Evolutionary conservation across 164 flowering plant genomes (phyloP), one percentile per base, ranked within the genome.

Genomic region (Vitis amurensis): DNA sequence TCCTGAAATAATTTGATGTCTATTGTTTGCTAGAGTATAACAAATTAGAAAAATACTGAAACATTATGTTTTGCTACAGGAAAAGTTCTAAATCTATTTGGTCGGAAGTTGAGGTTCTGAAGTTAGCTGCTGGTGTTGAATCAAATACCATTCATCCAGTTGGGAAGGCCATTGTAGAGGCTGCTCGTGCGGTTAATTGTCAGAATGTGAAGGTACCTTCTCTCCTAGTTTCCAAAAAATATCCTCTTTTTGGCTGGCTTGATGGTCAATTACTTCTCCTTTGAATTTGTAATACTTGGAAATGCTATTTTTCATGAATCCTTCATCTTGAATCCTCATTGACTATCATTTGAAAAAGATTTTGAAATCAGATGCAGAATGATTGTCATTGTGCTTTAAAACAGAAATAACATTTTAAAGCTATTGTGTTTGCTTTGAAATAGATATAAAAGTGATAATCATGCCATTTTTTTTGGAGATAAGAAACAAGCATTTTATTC

Each of bases 81-180:
- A 69, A 73, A 74, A 68, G 69, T 71, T 63, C 80, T 49, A 56
- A 56, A 69, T 47, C 29, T 59, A 63, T 70, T 23, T 79, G 73
- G 84, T 87, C 95, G 59, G 94, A 91, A 82, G 68, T 60, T 79
- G 98, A 93, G 76, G 78, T 93, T 74, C 78, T 96, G 68, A 82
- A 76, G 72, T 80, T 96, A 79, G 98, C 98, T 67, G 97, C 99
- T 78, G 91, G 81, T 51, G 98, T 96, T 48, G 99, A 96, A 76
- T 77, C 89, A 66, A 93, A 92, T 82, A 90, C 99, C 13, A 77
- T 84, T 72, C 99, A 95, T 83, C 99, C 99, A 29, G 84, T 95
- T 71, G 99, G 99, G 27, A 95, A 91, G 84, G 99, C 97, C 67
- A 95, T 95, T 65, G 87, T 90, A 29, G 92, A 91, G 77, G 99